Evolutionary conservation across 2,329 filamentous ascomycete genomes (phyloP).

Genomic region (Arthrinium phaeospermum): DNA sequence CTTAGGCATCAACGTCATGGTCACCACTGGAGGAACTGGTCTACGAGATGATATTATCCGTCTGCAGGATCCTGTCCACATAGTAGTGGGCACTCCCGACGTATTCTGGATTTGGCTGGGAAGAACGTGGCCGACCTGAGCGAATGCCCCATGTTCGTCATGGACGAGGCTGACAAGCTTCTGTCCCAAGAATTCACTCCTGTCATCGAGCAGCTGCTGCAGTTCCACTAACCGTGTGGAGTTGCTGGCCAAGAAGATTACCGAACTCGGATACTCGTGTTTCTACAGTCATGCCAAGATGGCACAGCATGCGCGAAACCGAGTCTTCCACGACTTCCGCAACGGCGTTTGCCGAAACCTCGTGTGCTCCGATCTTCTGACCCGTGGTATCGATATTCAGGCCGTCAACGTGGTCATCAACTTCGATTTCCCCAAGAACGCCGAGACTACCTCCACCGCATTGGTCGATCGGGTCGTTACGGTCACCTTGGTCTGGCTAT

Average conservation of each 20-base stretch:
- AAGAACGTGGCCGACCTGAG: conserved; percentile 97
- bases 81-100: conserved; percentile 94
- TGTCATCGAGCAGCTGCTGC: conserved; percentile 93
- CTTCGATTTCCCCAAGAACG: conserved; percentile 99
- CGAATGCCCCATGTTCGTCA: conserved; percentile 96
- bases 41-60: conserved; percentile 97
- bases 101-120: conserved; percentile 94
- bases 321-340: conserved; percentile 98
- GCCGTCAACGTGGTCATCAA: conserved; percentile 99
- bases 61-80: conserved; percentile 91
- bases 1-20: conserved; percentile 97
- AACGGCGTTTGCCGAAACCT: conserved; percentile 98
- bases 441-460: conserved; percentile 98
- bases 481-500: conserved; percentile 97
- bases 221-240: conserved; percentile 98
- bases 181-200: conserved; percentile 96
- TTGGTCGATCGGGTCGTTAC: conserved; percentile 95
- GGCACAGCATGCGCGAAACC: conserved; percentile 95
- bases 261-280: conserved; percentile 97
- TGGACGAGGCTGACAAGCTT: conserved; percentile 99
- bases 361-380: conserved; percentile 96
- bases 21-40: conserved; percentile 94
- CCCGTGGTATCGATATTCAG: conserved; percentile 98
- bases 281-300: conserved; percentile 99
- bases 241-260: conserved; percentile 98